Base-by-base conservation (phyloP, 176 grass and related monocot genomes). In the Hsuehochloa calcarea region DNA sequence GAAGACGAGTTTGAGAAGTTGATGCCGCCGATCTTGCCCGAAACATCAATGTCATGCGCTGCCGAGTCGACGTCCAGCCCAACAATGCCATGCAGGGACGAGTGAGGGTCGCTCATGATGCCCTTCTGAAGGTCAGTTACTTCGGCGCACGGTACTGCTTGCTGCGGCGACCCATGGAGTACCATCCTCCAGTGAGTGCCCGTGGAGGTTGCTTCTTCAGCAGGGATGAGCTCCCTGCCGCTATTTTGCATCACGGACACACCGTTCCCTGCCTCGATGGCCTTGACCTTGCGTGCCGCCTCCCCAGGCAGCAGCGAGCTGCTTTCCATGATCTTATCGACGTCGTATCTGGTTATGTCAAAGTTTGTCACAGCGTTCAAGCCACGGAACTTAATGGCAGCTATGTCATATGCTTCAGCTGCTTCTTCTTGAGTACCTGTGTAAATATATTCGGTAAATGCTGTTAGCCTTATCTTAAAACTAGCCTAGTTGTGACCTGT, bases 381-480 rank as follows among this genome's bases (percentile, higher is more conserved):
- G n/a, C 96, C 96, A 8, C 96, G 93, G 78, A 99, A 99, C 91
- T 99, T 99, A 73, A 99, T 99, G 14, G 96, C 96, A 2, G 96
- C 96, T 6, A 99, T 56, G 83, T 99, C 96, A 22, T 99, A 99
- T 17, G 96, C 96, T 84, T 96, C 96, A 0, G 96, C 96, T 37
- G 96, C 96, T 88, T 89, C 96, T 78, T 99, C 96, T 63, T 99
- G 93, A 70, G 88, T 96, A 58, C 71, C 96, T 99, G 87, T 5
- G 67, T 12, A 51, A 49, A 66, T 15, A 52, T 87, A 31, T 34
- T 74, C 16, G 51, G 25, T 46, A 61, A 10, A 27, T 26, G 4
- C 0, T 77, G 56, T 68, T 20, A 87, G 70, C 34, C 13, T 25
- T 60, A 39, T 39, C 46, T 39, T 52, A 22, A 29, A 12, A 26